A percentile compares a stretch with the other conserved stretches of the same genome.
Evolutionary conservation across 208 protist genomes (phyloP).

Genomic region (Trypanosoma platydactyli): DNA sequence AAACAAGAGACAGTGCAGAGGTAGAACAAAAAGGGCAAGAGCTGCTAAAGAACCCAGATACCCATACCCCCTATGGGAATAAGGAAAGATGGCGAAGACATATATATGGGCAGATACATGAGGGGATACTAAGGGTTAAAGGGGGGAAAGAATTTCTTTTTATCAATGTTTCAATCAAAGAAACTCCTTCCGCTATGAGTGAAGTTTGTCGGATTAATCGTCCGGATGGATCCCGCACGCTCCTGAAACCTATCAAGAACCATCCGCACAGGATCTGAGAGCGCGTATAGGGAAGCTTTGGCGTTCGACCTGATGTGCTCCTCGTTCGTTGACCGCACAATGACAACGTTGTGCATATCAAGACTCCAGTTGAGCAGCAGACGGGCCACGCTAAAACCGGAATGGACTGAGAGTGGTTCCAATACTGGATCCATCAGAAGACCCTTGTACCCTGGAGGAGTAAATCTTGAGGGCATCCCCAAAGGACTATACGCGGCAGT

Average conservation of each 20-base stretch:
- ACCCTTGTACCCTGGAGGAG: conserved; percentile 50
- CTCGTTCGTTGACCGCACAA: conserved; percentile 75
- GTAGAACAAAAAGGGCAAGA: conserved; percentile 1
- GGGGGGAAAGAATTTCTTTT: neutral
- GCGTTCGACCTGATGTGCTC: conserved; percentile 83
- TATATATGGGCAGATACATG: neutral
- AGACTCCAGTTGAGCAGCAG: conserved; percentile 81
- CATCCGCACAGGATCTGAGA: conserved; percentile 53
- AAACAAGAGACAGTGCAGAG: conserved; percentile 9
- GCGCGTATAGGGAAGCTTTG: conserved; percentile 71
- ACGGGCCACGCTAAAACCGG: conserved; percentile 64
- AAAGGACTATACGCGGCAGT: conserved; percentile 88
- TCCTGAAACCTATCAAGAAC: conserved; percentile 61
- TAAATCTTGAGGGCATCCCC: conserved; percentile 71
- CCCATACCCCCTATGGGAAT: too few species aligned
- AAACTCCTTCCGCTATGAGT: conserved; percentile 53
- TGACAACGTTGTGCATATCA: conserved; percentile 79
- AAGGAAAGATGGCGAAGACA: neutral
- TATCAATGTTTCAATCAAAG: conserved; percentile 34
- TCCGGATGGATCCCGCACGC: conserved; percentile 44
- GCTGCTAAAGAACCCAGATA: neutral
- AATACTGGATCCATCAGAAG: conserved; percentile 50
- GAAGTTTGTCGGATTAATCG: conserved; percentile 77
- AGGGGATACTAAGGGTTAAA: neutral
- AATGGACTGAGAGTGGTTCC: conserved; percentile 48